These are phyloP conservation scores for Cicer pinnatifidum DNA, from an alignment of 306 rosid genomes.

Conservation along the genomic window DNA sequence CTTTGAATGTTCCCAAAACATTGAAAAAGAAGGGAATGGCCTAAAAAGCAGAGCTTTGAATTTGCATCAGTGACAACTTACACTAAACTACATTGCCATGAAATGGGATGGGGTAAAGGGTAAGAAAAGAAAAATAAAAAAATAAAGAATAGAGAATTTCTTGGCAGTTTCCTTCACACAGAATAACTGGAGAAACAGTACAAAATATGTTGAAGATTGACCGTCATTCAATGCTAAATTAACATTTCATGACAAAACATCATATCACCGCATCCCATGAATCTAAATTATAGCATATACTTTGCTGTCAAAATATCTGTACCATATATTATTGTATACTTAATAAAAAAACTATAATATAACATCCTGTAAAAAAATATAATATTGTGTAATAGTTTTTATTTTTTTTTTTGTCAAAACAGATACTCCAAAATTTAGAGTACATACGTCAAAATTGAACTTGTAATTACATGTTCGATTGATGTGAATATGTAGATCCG, in stretches of 20 bases:
- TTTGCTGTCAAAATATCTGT: no score
- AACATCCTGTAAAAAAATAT: no score
- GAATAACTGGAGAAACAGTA: constrained; percentile 44
- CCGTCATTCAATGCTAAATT: constrained; percentile 57
- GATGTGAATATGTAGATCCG: no score
- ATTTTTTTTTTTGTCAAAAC: no score
- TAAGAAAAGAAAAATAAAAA: constrained; percentile 33
- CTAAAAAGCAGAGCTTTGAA: constrained; percentile 42
- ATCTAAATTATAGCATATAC: neutral
- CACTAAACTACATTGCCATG: neutral
- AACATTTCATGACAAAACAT: constrained; percentile 70
- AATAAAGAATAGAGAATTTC: constrained; percentile 32
- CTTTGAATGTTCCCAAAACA: constrained; percentile 57
- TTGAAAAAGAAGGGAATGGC: constrained; percentile 47
- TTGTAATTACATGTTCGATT: no score
- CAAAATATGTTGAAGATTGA: constrained; percentile 50
- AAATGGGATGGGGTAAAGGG: constrained; percentile 27
- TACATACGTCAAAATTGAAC: no score
- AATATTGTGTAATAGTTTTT: no score
- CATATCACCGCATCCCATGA: constrained; percentile 56
- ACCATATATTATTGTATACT: no score
- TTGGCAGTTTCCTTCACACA: constrained; percentile 50
- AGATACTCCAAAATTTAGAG: no score
- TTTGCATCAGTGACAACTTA: constrained; percentile 22
- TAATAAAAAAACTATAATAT: no score